These are phyloP conservation scores for Populus trichocarpa DNA, from an alignment of 441 rosid genomes.

Conservation along the genomic window DNA sequence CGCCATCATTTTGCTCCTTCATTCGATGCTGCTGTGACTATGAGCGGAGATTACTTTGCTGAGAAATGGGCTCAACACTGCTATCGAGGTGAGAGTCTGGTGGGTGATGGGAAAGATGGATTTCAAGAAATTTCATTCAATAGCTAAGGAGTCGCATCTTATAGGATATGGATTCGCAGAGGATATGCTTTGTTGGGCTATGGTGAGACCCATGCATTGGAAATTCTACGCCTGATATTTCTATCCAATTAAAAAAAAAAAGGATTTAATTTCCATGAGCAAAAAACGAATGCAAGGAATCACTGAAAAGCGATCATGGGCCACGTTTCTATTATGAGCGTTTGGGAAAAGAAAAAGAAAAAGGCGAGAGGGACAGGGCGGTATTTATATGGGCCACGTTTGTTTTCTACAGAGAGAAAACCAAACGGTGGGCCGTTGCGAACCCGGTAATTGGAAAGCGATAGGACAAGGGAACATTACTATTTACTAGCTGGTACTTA, in stretches of 20 bases:
- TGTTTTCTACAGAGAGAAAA: no score
- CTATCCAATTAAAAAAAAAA: not conserved
- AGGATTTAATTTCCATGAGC: no score
- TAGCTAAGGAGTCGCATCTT: no score
- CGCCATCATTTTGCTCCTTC: no score
- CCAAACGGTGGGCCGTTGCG: not conserved
- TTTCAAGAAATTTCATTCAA: no score
- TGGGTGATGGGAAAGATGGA: not conserved
- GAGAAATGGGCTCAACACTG: not conserved
- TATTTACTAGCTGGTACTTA: not conserved
- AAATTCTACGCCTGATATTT: not conserved
- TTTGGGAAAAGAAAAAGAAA: not conserved
- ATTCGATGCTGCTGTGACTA: no score
- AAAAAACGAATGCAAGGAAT: no score
- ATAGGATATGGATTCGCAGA: not conserved
- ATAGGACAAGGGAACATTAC: no score
- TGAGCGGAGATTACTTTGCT: not conserved
- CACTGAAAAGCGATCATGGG: not conserved
- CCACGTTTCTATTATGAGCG: not conserved
- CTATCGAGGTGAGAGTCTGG: no score
- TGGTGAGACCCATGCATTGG: not conserved
- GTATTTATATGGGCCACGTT: not conserved
- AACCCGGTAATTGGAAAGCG: no score
- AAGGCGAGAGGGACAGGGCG: not conserved
- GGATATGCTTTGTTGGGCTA: not conserved